Conservation (phyloP, 1,284 basidiomycete genomes). For the Athelia psychrophila region DNA sequence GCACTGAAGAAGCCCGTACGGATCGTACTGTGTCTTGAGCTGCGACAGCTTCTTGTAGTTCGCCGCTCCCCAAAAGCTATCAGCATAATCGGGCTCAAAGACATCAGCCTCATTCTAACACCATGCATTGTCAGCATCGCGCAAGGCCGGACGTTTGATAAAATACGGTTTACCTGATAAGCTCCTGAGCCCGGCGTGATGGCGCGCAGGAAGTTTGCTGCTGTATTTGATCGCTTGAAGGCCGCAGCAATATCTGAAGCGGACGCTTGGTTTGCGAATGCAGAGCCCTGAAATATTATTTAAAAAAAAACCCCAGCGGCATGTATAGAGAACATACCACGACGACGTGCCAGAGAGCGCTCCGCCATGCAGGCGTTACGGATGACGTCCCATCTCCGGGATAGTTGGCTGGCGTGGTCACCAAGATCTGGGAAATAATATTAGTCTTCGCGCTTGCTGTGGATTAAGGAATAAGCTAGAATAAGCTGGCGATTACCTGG, state of each 20-base stretch:
- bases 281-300: not conserved
- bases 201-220: slow-evolving; percentile 1
- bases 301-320: not conserved
- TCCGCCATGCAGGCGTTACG: slow-evolving; percentile 9
- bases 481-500: no score
- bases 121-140: not conserved
- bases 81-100: slow-evolving; percentile 2
- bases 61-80: no score
- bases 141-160: no score
- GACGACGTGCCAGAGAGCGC: slow-evolving; percentile 8
- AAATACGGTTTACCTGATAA: no score
- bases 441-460: not conserved
- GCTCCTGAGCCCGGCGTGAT: slow-evolving; percentile 5
- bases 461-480: not conserved
- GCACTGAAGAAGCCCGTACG: no score
- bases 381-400: no score
- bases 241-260: not conserved
- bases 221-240: not conserved
- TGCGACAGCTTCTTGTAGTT: not conserved
- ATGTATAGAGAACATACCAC: not conserved
- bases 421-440: no score
- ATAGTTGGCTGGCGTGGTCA: no score
- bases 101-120: slow-evolving; percentile 7
- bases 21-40: no score
- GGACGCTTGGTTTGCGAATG: slow-evolving; percentile 6